Evolutionary conservation across 108 stramenopile genomes (phyloP), one percentile per base, ranked within the genome.

Genomic region (Ochromonas danica): DNA sequence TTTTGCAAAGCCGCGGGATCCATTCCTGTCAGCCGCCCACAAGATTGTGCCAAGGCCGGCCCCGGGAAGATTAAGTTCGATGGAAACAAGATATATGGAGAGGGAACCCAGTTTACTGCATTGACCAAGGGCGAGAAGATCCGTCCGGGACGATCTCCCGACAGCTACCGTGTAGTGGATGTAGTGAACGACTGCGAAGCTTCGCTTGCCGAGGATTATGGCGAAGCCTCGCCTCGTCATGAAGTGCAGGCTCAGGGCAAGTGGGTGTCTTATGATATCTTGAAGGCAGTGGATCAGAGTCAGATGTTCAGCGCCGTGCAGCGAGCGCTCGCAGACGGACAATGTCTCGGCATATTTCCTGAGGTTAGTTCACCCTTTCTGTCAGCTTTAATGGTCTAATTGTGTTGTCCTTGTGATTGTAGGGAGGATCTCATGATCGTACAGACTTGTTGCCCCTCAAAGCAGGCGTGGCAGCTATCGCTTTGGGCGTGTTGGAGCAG

Each of bases 361-460:
- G 98, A 99, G 82, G 98, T 96, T 0, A n/a, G n/a, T n/a, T n/a
- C n/a, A n/a, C n/a, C n/a, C n/a, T n/a, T n/a, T n/a, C n/a, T n/a
- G n/a, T n/a, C n/a, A n/a, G n/a, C n/a, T n/a, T n/a, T n/a, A n/a
- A n/a, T n/a, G n/a, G n/a, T n/a, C n/a, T n/a, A n/a, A n/a, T n/a
- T n/a, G n/a, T n/a, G n/a, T n/a, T n/a, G n/a, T n/a, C n/a, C n/a
- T n/a, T n/a, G n/a, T n/a, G n/a, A n/a, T n/a, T n/a, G n/a, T n/a
- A n/a, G n/a, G n/a, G n/a, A n/a, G 98, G 98, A n/a, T 87, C 85
- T 65, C 98, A 99, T 84, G 98, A 99, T 80, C 83, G 95, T 61
- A 97, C 98, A 1, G 95, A 97, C 79, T 84, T 99, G 39, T 86
- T 99, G 3, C 98, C 98, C 0, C 90, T 99, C 71, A 99, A 99